A percentile compares a stretch with the other conserved stretches of the same genome.
These are phyloP conservation scores for Fragaria ananassa DNA, from an alignment of 306 rosid genomes.

Conservation along the genomic window DNA sequence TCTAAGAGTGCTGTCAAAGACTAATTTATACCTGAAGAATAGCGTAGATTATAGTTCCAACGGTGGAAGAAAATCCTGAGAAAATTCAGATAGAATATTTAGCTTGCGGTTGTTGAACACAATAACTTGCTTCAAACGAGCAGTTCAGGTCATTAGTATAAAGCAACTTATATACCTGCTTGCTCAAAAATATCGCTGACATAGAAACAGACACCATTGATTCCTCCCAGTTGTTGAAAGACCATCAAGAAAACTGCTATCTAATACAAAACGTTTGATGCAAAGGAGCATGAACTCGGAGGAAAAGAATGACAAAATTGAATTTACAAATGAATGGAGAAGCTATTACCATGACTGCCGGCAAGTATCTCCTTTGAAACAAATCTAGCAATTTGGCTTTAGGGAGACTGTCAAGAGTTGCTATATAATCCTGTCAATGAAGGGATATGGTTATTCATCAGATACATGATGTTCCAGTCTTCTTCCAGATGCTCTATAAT, in stretches of 20 bases:
- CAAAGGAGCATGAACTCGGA: neutral
- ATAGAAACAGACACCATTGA: constrained; percentile 73
- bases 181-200: constrained; percentile 61
- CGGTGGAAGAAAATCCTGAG: constrained; percentile 61
- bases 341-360: constrained; percentile 54
- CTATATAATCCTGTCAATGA: constrained; percentile 60
- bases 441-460: constrained; percentile 20
- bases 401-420: constrained; percentile 62
- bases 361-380: constrained; percentile 68
- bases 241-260: constrained; percentile 77
- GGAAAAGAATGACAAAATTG: neutral
- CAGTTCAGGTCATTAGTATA: neutral
- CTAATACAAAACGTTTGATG: constrained; percentile 30
- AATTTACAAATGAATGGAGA: neutral
- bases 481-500: neutral
- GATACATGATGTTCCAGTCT: neutral
- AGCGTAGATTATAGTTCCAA: constrained; percentile 62
- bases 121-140: neutral
- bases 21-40: constrained; percentile 51
- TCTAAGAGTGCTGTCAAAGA: neutral
- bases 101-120: constrained; percentile 10
- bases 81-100: neutral
- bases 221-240: constrained; percentile 88
- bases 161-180: constrained; percentile 45
- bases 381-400: constrained; percentile 66